Evolutionary conservation across 306 rosid species (phyloP).

Genomic region (Luffa acutangula): DNA sequence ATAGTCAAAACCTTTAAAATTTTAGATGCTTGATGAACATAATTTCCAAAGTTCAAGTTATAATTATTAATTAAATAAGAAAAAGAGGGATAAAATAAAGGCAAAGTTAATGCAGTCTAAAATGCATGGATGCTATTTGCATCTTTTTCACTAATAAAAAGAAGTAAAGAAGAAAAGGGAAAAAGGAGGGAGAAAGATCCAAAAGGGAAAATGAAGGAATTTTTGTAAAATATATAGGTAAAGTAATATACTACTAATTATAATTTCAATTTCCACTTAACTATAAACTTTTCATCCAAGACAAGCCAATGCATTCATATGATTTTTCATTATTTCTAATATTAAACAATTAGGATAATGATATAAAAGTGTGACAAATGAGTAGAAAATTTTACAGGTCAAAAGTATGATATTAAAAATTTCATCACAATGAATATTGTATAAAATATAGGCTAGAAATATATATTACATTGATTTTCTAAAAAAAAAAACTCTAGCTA

Average conservation of each 20-base stretch:
- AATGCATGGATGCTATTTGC: background rate
- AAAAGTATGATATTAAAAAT: too few relatives aligned
- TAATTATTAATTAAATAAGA: background rate
- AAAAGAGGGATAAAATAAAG: background rate
- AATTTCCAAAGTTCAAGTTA: too few relatives aligned
- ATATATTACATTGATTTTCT: too few relatives aligned
- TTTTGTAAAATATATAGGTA: background rate
- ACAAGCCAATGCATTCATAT: background rate
- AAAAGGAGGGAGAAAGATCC: background rate
- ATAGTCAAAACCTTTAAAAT: too few relatives aligned
- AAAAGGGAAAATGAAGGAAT: background rate
- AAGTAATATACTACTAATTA: background rate
- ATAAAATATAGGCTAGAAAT: too few relatives aligned
- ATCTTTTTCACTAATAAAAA: background rate
- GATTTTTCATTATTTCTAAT: background rate
- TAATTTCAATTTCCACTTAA: background rate
- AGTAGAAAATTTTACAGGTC: too few relatives aligned
- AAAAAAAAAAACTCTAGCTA: too few relatives aligned
- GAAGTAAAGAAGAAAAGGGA: background rate
- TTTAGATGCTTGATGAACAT: too few relatives aligned
- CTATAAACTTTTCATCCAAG: background rate
- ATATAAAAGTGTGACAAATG: too few relatives aligned
- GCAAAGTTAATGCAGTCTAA: background rate
- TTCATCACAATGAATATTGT: too few relatives aligned
- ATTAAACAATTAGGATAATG: background rate